Evolutionary conservation across 2,329 filamentous ascomycete species (phyloP).

Genomic region (Graphilbum ipis-grandicollis): DNA sequence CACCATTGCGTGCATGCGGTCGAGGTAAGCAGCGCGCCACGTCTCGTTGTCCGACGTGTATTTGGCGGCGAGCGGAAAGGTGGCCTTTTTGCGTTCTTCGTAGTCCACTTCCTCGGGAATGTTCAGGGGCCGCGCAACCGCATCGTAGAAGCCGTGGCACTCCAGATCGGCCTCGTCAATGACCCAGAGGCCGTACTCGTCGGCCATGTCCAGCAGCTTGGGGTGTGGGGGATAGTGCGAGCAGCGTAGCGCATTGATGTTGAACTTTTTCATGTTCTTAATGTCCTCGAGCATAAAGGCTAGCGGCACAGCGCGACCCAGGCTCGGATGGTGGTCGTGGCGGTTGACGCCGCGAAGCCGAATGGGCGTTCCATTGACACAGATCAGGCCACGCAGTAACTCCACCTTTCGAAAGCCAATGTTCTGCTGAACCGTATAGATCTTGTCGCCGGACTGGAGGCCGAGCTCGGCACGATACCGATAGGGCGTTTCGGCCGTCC

Average conservation of each 20-base stretch:
- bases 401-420: constrained; percentile 50
- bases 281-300: constrained; percentile 46
- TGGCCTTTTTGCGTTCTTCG: constrained; percentile 40
- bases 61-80: constrained; percentile 33
- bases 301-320: constrained; percentile 44
- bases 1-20: constrained; percentile 46
- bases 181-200: constrained; percentile 49
- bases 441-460: constrained; percentile 11
- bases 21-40: constrained; percentile 48
- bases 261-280: constrained; percentile 50
- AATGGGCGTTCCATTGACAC: constrained; percentile 44
- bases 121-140: constrained; percentile 28
- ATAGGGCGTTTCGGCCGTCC: constrained; percentile 50
- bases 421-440: constrained; percentile 28
- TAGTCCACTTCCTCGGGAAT: constrained; percentile 40
- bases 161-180: constrained; percentile 33
- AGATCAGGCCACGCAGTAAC: constrained; percentile 39
- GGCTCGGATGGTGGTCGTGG: constrained; percentile 51
- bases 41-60: constrained; percentile 43
- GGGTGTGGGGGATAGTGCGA: constrained; percentile 53
- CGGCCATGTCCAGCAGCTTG: constrained; percentile 38
- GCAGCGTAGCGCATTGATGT: constrained; percentile 53
- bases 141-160: constrained; percentile 36
- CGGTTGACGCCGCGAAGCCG: constrained; percentile 48
- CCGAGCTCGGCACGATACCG: constrained; percentile 37